Conservation (phyloP, 2,329 filamentous ascomycete species). For the Exophiala phaeomuriformis region DNA sequence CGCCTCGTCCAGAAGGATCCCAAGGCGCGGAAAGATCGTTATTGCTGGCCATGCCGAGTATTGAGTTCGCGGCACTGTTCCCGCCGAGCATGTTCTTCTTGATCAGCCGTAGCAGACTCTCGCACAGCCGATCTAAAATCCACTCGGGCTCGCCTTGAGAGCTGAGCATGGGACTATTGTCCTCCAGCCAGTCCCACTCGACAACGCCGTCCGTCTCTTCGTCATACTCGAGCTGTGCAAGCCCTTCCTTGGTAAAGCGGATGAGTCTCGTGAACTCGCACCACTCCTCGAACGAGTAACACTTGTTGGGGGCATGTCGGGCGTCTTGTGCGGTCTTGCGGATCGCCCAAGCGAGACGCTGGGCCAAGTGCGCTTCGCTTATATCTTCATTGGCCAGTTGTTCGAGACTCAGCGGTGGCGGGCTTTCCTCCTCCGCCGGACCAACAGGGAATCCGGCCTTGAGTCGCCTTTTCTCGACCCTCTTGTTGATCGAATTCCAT, state of each 20-base stretch:
- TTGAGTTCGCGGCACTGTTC: slow-evolving; percentile 4
- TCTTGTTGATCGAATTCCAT: slow-evolving; percentile 34
- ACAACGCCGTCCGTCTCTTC: slow-evolving; percentile 54
- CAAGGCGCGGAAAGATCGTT: slow-evolving; percentile 5
- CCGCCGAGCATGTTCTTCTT: slow-evolving; percentile 20
- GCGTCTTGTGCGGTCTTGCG: slow-evolving; percentile 58
- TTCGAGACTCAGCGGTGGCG: slow-evolving; percentile 32
- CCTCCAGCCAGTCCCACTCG: slow-evolving; percentile 67
- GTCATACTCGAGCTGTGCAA: slow-evolving; percentile 34
- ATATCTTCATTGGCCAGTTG: slow-evolving; percentile 42
- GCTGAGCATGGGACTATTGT: slow-evolving; percentile 60
- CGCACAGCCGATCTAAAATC: slow-evolving; percentile 58
- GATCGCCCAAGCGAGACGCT: slow-evolving; percentile 62
- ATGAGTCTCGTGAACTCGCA: slow-evolving; percentile 74
- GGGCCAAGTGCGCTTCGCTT: slow-evolving; percentile 53
- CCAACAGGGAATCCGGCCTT: slow-evolving; percentile 42
- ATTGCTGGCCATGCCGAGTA: not conserved
- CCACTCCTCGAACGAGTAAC: slow-evolving; percentile 79
- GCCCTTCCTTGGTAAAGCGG: slow-evolving; percentile 43
- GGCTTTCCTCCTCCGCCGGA: slow-evolving; percentile 6
- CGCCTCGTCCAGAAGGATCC: slow-evolving; percentile 6
- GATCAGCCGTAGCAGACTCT: slow-evolving; percentile 49
- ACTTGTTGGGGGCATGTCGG: slow-evolving; percentile 49
- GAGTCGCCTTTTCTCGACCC: slow-evolving; percentile 40
- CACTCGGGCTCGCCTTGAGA: slow-evolving; percentile 58